Base-by-base conservation (phyloP, 768 basidiomycete genomes). In the Lactarius sp. region DNA sequence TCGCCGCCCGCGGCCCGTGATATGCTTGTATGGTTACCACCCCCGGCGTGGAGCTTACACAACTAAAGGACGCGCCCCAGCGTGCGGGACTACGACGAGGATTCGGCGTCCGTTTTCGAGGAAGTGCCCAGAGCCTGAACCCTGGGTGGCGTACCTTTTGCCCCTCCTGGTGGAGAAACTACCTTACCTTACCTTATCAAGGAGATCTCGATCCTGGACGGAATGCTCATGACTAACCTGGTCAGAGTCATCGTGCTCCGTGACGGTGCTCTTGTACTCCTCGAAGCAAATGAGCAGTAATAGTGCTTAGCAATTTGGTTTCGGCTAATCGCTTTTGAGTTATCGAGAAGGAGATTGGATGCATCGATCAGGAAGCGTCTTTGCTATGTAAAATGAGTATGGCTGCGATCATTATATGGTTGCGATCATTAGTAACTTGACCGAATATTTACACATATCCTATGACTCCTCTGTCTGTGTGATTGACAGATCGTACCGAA, bases 11-110 rank as follows among this genome's bases (percentile, higher is more conserved):
- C 42, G 58, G 16, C 33, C 52, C 47, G 53, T 60, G 7, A 20
- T 64, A 44, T 42, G 57, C 47, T 47, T 54, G 16, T 50, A 63
- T 14, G 52, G 54, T 33, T 54, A 59, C 10, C 57, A 64, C 13
- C 62, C 37, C 18, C 52, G 44, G 31, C 57, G 52, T n/a, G n/a
- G 27, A 27, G 27, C 27, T 27, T 59, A 6, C 42, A 6, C 18
- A 49, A 12, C 20, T 18, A 34, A 16, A n/a, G 6, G n/a, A 41
- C 20, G 7, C 13, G 22, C 22, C 22, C 2, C 14, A 20, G 4
- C 52, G 10, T 7, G 20, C 14, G 39, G 39, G 36, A 5, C 42
- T 34, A 20, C 55, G 52, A 27, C 31, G 14, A 50, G 6, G 31
- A 22, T 49, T 37, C n/a, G 36, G 9, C 52, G 18, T 41, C 58